Conservation (phyloP, 1,284 basidiomycete genomes). For the Cutaneotrichosporon mucoides region DNA sequence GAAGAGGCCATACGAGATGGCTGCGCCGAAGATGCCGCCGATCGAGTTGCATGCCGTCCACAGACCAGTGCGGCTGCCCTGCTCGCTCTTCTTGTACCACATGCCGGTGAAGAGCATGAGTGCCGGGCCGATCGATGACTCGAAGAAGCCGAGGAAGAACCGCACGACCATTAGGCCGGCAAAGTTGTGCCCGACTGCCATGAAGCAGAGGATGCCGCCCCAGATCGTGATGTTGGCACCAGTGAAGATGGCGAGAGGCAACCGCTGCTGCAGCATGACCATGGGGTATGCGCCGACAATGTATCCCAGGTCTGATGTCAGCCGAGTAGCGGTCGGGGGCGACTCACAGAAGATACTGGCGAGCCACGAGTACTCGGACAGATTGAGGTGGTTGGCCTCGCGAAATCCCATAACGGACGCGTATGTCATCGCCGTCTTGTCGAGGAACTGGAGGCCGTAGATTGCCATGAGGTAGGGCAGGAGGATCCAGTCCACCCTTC, state of each 20-base stretch:
- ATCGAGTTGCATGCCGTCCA: constrained; percentile 23
- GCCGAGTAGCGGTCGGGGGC: neutral
- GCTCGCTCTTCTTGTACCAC: constrained; percentile 21
- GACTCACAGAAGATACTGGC: constrained; percentile 22
- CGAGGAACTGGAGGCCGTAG: constrained; percentile 6
- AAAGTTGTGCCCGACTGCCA: constrained; percentile 21
- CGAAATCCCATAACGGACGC: constrained; percentile 11
- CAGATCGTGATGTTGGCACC: constrained; percentile 18
- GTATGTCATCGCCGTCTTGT: constrained; percentile 19
- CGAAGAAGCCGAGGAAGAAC: constrained; percentile 18
- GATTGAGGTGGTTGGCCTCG: constrained; percentile 6
- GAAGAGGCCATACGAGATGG: constrained; percentile 15
- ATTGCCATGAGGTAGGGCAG: constrained; percentile 3
- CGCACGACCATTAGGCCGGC: constrained; percentile 20
- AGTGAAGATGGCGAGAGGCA: constrained; percentile 18
- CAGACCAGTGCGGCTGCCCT: constrained; percentile 15
- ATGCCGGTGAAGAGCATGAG: constrained; percentile 22
- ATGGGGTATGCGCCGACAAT: constrained; percentile 26
- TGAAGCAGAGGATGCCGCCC: constrained; percentile 20
- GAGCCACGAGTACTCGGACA: constrained; percentile 19
- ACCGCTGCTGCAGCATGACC: constrained; percentile 19
- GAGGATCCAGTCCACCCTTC: constrained; percentile 1
- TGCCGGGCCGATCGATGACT: constrained; percentile 12
- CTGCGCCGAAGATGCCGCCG: constrained; percentile 25
- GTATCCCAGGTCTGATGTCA: constrained; percentile 19